A percentile compares a stretch with the other conserved stretches of the same genome.
phyloP scores from a whole-genome alignment of 257 asterid genomes.

The Rhazya stricta region DNA sequence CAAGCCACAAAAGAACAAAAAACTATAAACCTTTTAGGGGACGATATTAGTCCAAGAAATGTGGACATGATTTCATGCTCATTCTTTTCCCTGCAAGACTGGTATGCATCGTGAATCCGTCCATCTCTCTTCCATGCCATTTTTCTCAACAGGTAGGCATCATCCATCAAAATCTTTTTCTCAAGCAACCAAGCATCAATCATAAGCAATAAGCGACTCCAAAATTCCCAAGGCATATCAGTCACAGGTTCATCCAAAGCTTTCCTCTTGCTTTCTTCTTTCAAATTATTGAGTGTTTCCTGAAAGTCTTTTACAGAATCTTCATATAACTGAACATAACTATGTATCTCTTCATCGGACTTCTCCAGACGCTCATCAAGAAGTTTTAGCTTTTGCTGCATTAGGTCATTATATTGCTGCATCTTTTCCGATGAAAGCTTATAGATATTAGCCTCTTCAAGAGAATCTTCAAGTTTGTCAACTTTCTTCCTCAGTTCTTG shows the following conservation, averaged over 20 bases:
- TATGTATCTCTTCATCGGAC: slow-evolving; percentile 81
- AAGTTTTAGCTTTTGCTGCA: slow-evolving; percentile 75
- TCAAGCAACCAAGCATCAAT: slow-evolving; percentile 95
- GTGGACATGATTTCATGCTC: slow-evolving; percentile 58
- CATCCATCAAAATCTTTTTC: slow-evolving; percentile 64
- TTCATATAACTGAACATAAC: slow-evolving; percentile 67
- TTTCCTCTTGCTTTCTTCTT: slow-evolving; percentile 62
- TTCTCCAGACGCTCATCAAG: slow-evolving; percentile 77
- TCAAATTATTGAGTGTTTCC: slow-evolving; percentile 57
- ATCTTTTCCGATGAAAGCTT: slow-evolving; percentile 74
- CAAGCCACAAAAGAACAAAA: slow-evolving; percentile 2
- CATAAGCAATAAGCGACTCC: slow-evolving; percentile 79
- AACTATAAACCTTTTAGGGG: slow-evolving; percentile 48
- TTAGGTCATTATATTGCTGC: slow-evolving; percentile 63
- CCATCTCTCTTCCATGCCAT: slow-evolving; percentile 69
- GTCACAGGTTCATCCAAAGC: slow-evolving; percentile 36
- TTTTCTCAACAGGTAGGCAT: slow-evolving; percentile 65
- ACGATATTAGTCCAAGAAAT: slow-evolving; percentile 50
- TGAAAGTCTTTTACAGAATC: slow-evolving; percentile 88
- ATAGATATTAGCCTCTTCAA: slow-evolving; percentile 64
- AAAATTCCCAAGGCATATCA: slow-evolving; percentile 68
- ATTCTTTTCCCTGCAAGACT: slow-evolving; percentile 61
- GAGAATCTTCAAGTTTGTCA: slow-evolving; percentile 76
- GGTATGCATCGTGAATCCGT: slow-evolving; percentile 50
- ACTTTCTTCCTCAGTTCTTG: slow-evolving; percentile 80